Evolutionary conservation across 805 yeast species (phyloP).

Genomic region (Starmerella floricola): DNA sequence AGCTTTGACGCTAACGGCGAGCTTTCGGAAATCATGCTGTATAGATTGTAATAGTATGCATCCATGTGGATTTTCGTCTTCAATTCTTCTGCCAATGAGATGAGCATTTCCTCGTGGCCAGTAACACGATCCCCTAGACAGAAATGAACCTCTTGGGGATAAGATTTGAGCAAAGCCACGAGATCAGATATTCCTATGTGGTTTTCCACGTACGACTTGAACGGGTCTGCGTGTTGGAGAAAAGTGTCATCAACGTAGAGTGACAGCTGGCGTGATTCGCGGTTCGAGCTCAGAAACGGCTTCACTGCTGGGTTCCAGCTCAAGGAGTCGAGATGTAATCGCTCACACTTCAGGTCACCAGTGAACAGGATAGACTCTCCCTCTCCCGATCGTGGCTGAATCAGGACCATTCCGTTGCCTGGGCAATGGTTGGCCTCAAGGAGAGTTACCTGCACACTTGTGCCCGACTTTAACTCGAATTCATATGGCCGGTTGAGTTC

Average conservation of each 20-base stretch:
- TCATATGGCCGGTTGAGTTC: constrained; percentile 14
- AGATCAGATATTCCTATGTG: constrained; percentile 33
- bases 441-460: constrained; percentile 32
- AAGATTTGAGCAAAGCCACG: constrained; percentile 30
- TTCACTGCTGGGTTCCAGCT: constrained; percentile 32
- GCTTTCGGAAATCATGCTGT: constrained; percentile 20
- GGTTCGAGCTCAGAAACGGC: constrained; percentile 31
- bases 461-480: constrained; percentile 5
- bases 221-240: constrained; percentile 39
- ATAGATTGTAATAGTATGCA: constrained; percentile 22
- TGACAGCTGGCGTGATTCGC: constrained; percentile 31
- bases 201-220: constrained; percentile 35
- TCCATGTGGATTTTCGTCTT: constrained; percentile 28
- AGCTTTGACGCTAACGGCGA: constrained; percentile 19
- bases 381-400: constrained; percentile 28
- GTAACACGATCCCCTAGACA: constrained; percentile 32
- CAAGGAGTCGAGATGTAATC: constrained; percentile 38
- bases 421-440: constrained; percentile 48
- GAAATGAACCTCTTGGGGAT: constrained; percentile 36
- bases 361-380: constrained; percentile 36
- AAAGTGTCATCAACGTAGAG: constrained; percentile 48
- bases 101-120: constrained; percentile 48
- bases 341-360: constrained; percentile 48
- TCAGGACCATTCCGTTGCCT: constrained; percentile 44
- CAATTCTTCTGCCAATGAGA: constrained; percentile 27